Evolutionary conservation across 2,329 filamentous ascomycete species (phyloP), one percentile per base, ranked within the genome.

Genomic region (Iodosphaeria phyllophila): DNA sequence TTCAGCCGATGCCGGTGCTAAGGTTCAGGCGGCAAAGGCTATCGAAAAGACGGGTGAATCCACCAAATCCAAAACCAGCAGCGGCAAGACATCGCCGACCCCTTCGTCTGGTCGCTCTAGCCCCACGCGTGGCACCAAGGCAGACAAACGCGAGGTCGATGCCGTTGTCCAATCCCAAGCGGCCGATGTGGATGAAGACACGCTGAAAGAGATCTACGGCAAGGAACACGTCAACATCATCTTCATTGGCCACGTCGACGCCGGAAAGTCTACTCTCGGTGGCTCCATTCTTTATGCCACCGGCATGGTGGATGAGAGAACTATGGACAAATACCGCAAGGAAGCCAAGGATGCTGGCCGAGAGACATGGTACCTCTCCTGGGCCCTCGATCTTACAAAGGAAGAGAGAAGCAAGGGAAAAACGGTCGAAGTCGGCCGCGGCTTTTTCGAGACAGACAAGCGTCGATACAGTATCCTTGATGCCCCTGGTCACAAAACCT

Each of bases 261-360:
- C 89, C 26, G 89, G 89, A 40, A 98, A 98, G 58, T 93, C 83
- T 19, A 98, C 89, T 3, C 64, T 98, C 5, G 89, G 89, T 46
- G 89, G 89, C 25, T 79, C 79, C 26, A 92, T 98, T 34, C 62
- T 98, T 9, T 92, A 89, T 49, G 72, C 71, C 26, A 93, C 86
- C 5, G 89, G 89, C 31, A 98, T 95, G 89, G 89, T 98, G n/a
- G 91, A 98, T 44, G 83, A 98, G 54, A 72, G 89, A 47, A 98
- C 89, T 18, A 70, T 98, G 63, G 89, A 98, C 27, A 98, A 98
- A 56, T 92, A 92, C 62, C 92, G 86, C 66, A 72, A 70, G 39
- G 91, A 98, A 43, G 86, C 89, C 25, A 95, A 92, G 60, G 89
- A 95, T 8, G 65, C 89, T 35, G 89, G 89, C 26, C 78, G 84